Percentiles rank a stretch among this genome's conserved stretches.
These are phyloP conservation scores for Achlya hypogyna DNA, from an alignment of 352 stramenopile genomes.

Conservation along the genomic window DNA sequence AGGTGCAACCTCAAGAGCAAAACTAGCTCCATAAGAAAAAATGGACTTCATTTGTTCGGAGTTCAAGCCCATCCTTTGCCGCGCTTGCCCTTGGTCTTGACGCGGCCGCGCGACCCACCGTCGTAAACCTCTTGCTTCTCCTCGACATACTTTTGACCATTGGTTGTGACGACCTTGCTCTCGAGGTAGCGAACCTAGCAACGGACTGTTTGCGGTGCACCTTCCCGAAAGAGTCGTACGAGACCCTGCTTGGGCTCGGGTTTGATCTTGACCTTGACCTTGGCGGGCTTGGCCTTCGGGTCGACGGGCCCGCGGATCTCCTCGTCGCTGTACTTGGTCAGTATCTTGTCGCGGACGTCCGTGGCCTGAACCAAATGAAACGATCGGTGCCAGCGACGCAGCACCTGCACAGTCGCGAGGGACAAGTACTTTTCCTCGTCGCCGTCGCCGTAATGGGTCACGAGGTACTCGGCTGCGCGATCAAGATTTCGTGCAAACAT, in stretches of 20 bases:
- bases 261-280: neutral
- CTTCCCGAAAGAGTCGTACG: neutral
- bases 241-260: neutral
- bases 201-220: neutral
- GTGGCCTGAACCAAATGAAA: neutral
- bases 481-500: neutral
- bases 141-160: conserved; percentile 1
- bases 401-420: neutral
- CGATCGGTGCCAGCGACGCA: neutral
- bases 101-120: conserved; percentile 3
- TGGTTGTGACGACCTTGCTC: conserved; percentile 9
- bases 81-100: conserved; percentile 14
- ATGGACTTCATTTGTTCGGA: neutral
- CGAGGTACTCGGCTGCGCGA: conserved; percentile 2
- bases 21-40: neutral
- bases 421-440: neutral
- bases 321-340: conserved; percentile 1
- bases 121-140: conserved; percentile 10
- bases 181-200: conserved; percentile 2
- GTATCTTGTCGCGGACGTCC: neutral
- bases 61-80: neutral
- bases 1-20: neutral
- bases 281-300: neutral
- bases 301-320: neutral
- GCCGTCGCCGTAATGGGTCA: neutral